These are phyloP conservation scores for Parachaetomium inaequale DNA, from an alignment of 495 filamentous ascomycete species.

Conservation along the genomic window DNA sequence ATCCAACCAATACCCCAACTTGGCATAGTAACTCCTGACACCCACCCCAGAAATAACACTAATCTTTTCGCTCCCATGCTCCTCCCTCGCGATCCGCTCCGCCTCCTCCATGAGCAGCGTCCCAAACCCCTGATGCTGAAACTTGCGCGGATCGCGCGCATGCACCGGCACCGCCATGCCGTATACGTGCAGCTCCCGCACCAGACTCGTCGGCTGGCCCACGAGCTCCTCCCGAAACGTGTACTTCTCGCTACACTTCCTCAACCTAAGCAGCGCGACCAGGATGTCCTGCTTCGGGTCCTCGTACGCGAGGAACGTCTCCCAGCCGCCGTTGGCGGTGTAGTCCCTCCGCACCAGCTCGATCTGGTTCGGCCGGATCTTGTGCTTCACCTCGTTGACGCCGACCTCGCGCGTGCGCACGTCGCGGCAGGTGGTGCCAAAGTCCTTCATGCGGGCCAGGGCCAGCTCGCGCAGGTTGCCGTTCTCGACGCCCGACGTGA, in stretches of 20 bases:
- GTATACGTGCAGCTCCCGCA: slow-evolving; percentile 94
- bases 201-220: slow-evolving; percentile 82
- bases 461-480: slow-evolving; percentile 93
- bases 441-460: slow-evolving; percentile 94
- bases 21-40: slow-evolving; percentile 88
- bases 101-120: slow-evolving; percentile 97
- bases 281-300: slow-evolving; percentile 98
- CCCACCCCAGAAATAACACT: slow-evolving; percentile 94
- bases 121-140: slow-evolving; percentile 97
- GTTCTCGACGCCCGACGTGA: slow-evolving; percentile 95
- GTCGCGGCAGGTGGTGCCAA: slow-evolving; percentile 93
- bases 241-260: slow-evolving; percentile 84
- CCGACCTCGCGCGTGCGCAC: slow-evolving; percentile 97
- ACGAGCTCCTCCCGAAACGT: slow-evolving; percentile 88
- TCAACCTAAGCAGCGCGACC: slow-evolving; percentile 82
- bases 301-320: slow-evolving; percentile 96
- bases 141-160: slow-evolving; percentile 87
- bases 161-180: slow-evolving; percentile 94
- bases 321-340: slow-evolving; percentile 91
- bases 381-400: slow-evolving; percentile 98
- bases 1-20: slow-evolving; percentile 87
- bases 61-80: slow-evolving; percentile 91
- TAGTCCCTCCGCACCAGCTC: slow-evolving; percentile 97
- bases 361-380: slow-evolving; percentile 92
- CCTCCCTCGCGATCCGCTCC: slow-evolving; percentile 87